These are phyloP conservation scores for Hansenula sp. DNA, from an alignment of 1,139 yeast genomes.

Conservation along the genomic window DNA sequence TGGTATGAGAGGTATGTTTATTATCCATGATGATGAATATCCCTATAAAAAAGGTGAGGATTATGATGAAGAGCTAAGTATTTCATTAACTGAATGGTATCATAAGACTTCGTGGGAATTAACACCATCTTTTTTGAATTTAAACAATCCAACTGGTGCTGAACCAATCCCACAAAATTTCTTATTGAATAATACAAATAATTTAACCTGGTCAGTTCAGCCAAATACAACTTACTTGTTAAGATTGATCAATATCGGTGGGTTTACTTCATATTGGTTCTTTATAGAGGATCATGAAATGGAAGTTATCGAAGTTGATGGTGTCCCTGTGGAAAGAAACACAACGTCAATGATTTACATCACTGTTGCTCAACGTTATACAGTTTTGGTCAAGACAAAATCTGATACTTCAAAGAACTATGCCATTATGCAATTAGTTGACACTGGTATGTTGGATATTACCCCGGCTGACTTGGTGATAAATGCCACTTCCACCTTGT, in stretches of 20 bases:
- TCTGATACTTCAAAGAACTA: conserved; percentile 54
- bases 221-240: conserved; percentile 80
- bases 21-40: conserved; percentile 58
- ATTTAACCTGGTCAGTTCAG: conserved; percentile 64
- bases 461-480: conserved; percentile 58
- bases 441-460: conserved; percentile 74
- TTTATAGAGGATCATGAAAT: conserved; percentile 83
- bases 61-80: conserved; percentile 69
- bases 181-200: conserved; percentile 74
- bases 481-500: conserved; percentile 70
- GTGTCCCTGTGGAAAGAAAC: conserved; percentile 66
- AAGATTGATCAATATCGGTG: conserved; percentile 78
- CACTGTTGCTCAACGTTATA: conserved; percentile 76
- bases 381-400: conserved; percentile 71
- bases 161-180: conserved; percentile 88
- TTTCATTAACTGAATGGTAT: conserved; percentile 82
- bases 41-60: conserved; percentile 45
- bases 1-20: conserved; percentile 80
- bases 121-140: conserved; percentile 51
- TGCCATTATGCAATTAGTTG: conserved; percentile 76
- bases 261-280: conserved; percentile 82
- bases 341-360: conserved; percentile 59
- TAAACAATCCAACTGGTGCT: conserved; percentile 93
- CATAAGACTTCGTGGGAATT: conserved; percentile 57
- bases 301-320: conserved; percentile 81